Evolutionary conservation across 345 rosid genomes (phyloP).

Genomic region (Carallia brachiata): DNA sequence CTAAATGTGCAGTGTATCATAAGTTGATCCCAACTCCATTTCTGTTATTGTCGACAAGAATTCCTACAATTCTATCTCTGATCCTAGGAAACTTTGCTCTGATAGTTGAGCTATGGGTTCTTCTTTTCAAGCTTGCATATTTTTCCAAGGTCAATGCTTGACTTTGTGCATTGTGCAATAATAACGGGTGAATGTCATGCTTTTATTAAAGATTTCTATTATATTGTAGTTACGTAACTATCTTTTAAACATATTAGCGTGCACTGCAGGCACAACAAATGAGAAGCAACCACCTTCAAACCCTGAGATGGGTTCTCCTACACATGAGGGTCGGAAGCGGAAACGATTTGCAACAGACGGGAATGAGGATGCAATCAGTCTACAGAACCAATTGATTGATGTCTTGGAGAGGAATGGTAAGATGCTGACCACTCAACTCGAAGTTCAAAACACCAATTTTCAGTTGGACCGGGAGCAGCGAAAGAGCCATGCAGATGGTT

Average conservation of each 20-base stretch:
- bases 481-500: constrained; percentile 59
- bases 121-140: not conserved
- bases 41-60: no score
- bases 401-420: constrained; percentile 72
- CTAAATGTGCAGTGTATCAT: not conserved
- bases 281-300: constrained; percentile 46
- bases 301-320: constrained; percentile 55
- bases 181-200: not conserved
- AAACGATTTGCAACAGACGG: constrained; percentile 45
- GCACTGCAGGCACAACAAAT: constrained; percentile 42
- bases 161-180: not conserved
- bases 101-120: not conserved
- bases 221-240: not conserved
- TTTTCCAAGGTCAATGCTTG: not conserved
- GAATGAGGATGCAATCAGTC: constrained; percentile 40
- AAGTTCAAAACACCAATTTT: constrained; percentile 68
- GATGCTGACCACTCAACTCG: constrained; percentile 74
- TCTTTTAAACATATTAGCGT: not conserved
- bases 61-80: no score
- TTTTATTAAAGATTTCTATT: not conserved
- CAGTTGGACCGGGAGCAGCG: constrained; percentile 83
- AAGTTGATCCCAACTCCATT: not conserved
- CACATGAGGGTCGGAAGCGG: constrained; percentile 67
- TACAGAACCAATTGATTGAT: constrained; percentile 52
- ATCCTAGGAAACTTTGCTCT: not conserved